These are phyloP conservation scores for Trametopsis cervina DNA, from an alignment of 768 basidiomycete genomes.

Conservation along the genomic window DNA sequence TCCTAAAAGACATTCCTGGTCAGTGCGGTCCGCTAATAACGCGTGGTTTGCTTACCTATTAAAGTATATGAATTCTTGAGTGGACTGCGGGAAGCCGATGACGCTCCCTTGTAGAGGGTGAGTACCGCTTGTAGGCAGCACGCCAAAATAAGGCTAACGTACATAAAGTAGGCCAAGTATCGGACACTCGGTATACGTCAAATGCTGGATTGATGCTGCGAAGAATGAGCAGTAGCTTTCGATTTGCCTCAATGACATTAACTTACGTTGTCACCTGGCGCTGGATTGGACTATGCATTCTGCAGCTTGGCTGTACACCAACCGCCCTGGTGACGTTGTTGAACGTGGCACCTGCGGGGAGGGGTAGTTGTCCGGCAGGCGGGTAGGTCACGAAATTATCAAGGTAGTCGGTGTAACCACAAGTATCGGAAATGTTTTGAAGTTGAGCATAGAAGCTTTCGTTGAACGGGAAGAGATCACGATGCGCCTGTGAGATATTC, in stretches of 20 bases:
- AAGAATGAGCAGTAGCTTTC: background rate
- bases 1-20: slow-evolving; percentile 17
- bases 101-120: slow-evolving; percentile 70
- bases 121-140: slow-evolving; percentile 1
- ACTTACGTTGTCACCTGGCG: slow-evolving; percentile 41
- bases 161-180: slow-evolving; percentile 32
- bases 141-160: background rate
- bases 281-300: slow-evolving; percentile 43
- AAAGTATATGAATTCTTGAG: slow-evolving; percentile 50
- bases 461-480: slow-evolving; percentile 55
- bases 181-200: slow-evolving; percentile 48
- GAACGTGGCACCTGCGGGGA: slow-evolving; percentile 28
- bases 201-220: slow-evolving; percentile 52
- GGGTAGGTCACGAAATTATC: slow-evolving; percentile 30
- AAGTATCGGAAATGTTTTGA: slow-evolving; percentile 27
- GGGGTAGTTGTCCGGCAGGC: slow-evolving; percentile 25
- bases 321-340: slow-evolving; percentile 18
- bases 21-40: no score
- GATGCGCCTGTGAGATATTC: slow-evolving; percentile 36
- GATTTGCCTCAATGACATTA: slow-evolving; percentile 26
- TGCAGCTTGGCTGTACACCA: slow-evolving; percentile 31
- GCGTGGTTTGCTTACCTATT: slow-evolving; percentile 38
- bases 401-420: slow-evolving; percentile 29
- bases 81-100: slow-evolving; percentile 63
- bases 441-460: slow-evolving; percentile 38